Evolutionary conservation across 1,139 yeast species (phyloP), one percentile per base, ranked within the genome.

Genomic region (Pneumocystis sp.): DNA sequence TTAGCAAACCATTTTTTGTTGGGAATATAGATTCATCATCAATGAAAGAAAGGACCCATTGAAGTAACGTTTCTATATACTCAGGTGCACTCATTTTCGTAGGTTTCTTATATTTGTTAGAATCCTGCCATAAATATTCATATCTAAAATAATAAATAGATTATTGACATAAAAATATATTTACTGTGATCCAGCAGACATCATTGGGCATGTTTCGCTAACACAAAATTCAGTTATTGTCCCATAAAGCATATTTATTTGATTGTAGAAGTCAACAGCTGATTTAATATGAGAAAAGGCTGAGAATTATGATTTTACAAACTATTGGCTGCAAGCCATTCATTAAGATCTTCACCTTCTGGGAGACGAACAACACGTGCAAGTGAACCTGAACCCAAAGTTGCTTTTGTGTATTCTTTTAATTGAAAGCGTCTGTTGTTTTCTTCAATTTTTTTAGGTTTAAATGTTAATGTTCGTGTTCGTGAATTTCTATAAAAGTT

Each of bases 211-310:
- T 1, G 96, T 83, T 25, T 78, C 76, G 0, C 97, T 97, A 0
- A 97, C 89, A 75, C 99, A 93, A 73, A 93, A 91, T 76, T 90
- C 96, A 1, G 98, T 91, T 68, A 95, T 87, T 5, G 97, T 86
- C 15, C 97, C 97, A 73, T 93, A 93, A 7, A 93, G 79, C 98
- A 93, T 93, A 76, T 93, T 93, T 72, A 91, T 86, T 75, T 93
- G 99, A 74, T 91, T 91, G 77, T 88, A 93, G 74, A 93, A 93
- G 69, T 79, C 81, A 19, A 78, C 81, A 1, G 79, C 80, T 70
- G 60, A 17, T 31, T 39, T 40, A 12, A 35, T 56, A 8, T 15
- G 7, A 19, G 37, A 3, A 31, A 6, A 3, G 21, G 10, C 7
- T 3, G 5, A 6, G 8, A 50, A 34, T 12, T 10, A 50, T 50